Evolutionary conservation across 2,329 filamentous ascomycete genomes (phyloP).

Genomic region (Botrytis porri): DNA sequence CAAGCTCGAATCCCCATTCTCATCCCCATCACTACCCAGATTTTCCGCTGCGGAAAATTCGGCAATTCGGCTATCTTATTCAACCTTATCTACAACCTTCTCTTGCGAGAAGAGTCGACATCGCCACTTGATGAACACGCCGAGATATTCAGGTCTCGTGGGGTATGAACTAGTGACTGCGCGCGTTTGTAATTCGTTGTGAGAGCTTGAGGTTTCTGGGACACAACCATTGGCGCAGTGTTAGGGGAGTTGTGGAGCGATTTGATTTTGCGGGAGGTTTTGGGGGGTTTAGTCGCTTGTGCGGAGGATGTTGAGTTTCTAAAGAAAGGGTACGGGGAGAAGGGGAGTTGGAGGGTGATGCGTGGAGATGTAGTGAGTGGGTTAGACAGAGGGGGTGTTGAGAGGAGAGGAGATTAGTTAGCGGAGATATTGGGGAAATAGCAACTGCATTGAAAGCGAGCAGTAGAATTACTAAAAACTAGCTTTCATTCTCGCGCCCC

Average conservation of each 20-base stretch:
- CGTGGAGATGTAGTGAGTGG: constrained; percentile 30
- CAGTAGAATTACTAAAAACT: neutral
- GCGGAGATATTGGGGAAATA: constrained; percentile 23
- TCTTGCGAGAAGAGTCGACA: constrained; percentile 36
- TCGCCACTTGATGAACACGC: constrained; percentile 27
- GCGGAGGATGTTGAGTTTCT: constrained; percentile 28
- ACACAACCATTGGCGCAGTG: constrained; percentile 36
- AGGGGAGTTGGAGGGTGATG: constrained; percentile 29
- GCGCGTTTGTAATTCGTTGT: constrained; percentile 40
- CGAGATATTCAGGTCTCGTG: neutral
- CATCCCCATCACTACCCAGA: constrained; percentile 9
- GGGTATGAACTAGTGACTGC: constrained; percentile 38
- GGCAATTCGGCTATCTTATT: neutral
- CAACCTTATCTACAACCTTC: constrained; percentile 22
- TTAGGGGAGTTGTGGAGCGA: constrained; percentile 40
- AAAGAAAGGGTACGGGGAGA: constrained; percentile 32
- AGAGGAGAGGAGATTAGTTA: constrained; percentile 28
- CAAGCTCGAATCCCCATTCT: too few species aligned
- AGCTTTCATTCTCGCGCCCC: constrained; percentile 10
- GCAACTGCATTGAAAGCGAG: neutral
- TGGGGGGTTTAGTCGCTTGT: constrained; percentile 23
- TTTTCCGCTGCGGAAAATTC: constrained; percentile 14
- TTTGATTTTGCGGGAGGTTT: constrained; percentile 33
- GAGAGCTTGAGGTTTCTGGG: constrained; percentile 37
- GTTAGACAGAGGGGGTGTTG: constrained; percentile 18